phyloP scores from a whole-genome alignment of 2,329 filamentous ascomycete species.

The Diaporthe citrichinensis region DNA sequence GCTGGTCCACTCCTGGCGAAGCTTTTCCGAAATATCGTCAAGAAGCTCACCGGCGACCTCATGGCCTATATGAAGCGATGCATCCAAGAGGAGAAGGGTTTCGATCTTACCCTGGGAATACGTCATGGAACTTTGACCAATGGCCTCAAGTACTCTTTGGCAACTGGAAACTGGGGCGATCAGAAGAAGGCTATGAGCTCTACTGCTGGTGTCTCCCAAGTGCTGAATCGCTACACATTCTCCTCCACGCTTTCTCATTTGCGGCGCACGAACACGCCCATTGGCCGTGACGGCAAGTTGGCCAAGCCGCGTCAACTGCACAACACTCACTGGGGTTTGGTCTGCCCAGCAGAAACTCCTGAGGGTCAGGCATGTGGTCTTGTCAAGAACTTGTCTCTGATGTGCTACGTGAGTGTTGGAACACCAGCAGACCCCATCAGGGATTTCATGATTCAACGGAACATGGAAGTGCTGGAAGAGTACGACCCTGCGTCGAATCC shows the following conservation, averaged over 20 bases:
- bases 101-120: slow-evolving; percentile 91
- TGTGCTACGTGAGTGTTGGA: slow-evolving; percentile 98
- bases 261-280: slow-evolving; percentile 96
- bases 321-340: slow-evolving; percentile 98
- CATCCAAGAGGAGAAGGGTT: slow-evolving; percentile 89
- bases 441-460: slow-evolving; percentile 94
- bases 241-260: slow-evolving; percentile 97
- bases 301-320: slow-evolving; percentile 98
- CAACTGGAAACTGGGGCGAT: slow-evolving; percentile 99
- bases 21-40: slow-evolving; percentile 92
- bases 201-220: slow-evolving; percentile 97
- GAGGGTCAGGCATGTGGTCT: slow-evolving; percentile 98
- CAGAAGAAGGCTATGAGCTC: slow-evolving; percentile 98
- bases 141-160: slow-evolving; percentile 95
- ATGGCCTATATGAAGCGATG: slow-evolving; percentile 92
- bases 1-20: slow-evolving; percentile 96
- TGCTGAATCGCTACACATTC: slow-evolving; percentile 97
- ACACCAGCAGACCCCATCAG: slow-evolving; percentile 91
- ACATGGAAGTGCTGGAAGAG: slow-evolving; percentile 97
- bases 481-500: slow-evolving; percentile 89
- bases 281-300: slow-evolving; percentile 97
- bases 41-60: slow-evolving; percentile 91
- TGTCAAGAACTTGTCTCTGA: slow-evolving; percentile 96
- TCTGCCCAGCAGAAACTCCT: slow-evolving; percentile 96
- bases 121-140: slow-evolving; percentile 93